Evolutionary conservation across 331 rosid species (phyloP).

Genomic region (Ulmus americana): DNA sequence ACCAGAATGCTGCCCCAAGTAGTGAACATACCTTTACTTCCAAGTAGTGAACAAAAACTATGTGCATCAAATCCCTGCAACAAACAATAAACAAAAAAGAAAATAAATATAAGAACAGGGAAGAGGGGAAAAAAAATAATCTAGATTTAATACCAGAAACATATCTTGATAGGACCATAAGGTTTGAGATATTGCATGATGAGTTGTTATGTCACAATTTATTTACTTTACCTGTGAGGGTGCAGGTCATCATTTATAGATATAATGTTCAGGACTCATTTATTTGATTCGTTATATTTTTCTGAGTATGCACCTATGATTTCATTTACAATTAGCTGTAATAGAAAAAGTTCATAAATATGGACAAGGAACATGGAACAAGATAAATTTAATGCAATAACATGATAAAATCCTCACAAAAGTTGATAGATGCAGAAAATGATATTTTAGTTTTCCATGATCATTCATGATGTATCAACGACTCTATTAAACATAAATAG

Average conservation of each 20-base stretch:
- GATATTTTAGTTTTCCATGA: not conserved
- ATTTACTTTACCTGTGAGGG: no score
- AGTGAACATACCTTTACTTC: constrained; percentile 65
- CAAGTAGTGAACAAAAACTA: constrained; percentile 88
- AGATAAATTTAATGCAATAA: not conserved
- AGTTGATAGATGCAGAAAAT: not conserved
- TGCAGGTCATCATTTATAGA: no score
- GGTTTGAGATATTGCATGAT: not conserved
- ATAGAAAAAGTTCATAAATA: not conserved
- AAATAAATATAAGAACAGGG: constrained; percentile 19
- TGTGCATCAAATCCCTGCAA: constrained; percentile 85
- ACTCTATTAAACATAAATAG: not conserved
- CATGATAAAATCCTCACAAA: not conserved
- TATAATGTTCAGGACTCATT: not conserved
- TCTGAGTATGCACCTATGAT: not conserved
- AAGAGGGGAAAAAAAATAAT: constrained; percentile 6
- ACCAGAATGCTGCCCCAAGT: no score
- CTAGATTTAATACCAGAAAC: not conserved
- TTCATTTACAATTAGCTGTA: not conserved
- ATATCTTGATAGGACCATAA: not conserved
- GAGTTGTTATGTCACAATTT: no score
- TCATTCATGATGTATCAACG: not conserved
- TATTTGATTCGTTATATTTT: not conserved
- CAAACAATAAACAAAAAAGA: constrained; percentile 22
- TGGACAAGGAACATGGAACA: not conserved